Base-by-base conservation (phyloP, 2,329 filamentous ascomycete species). In the Bimuria novae-zelandiae region DNA sequence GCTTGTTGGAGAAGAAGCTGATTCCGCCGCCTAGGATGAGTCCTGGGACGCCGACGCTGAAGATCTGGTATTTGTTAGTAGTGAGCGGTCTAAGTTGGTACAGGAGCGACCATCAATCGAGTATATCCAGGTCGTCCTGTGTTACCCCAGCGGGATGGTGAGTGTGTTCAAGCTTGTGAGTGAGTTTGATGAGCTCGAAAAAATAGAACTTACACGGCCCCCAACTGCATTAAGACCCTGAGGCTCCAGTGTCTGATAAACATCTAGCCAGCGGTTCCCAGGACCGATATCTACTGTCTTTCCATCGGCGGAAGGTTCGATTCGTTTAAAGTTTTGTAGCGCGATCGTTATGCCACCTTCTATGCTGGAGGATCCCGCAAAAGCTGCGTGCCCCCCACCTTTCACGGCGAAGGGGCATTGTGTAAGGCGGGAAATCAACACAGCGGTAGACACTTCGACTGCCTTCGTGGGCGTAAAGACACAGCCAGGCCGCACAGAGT, bases 301-400 rank as follows among this genome's bases (percentile, higher is more conserved):
- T 35, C 62, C 60, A 25, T 68, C 61, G 1, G 19, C 2, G 6
- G 14, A 30, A 3, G 68, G 36, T 7, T 46, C 56, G 8, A 68
- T 60, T 7, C 60, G 27, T 21, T 68, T 65, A 27, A 72, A 25
- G 7, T 58, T 61, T 25, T 67, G 55, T 36, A 73, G 23, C 19
- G 64, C 60, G 23, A 72, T 55, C 1, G 68, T 72, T 7, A 73
- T 65, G 12, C 70, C 70, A 25, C 59, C 62, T 8, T 70, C 57
- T 22, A 71, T 71, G 42, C 65, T 71, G 1, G 69, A 70, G 10
- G 59, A 55, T 8, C 68, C 69, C 21, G 61, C 61, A 27, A 62
- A 63, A 2, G 62, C 60, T 41, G 47, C 47, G 22, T 54, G 47
- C 10, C 52, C 52, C 12, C 47, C 52, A 42, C 47, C 32, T 27